phyloP scores from a whole-genome alignment of 768 basidiomycete species.

The Pholiota microspora region DNA sequence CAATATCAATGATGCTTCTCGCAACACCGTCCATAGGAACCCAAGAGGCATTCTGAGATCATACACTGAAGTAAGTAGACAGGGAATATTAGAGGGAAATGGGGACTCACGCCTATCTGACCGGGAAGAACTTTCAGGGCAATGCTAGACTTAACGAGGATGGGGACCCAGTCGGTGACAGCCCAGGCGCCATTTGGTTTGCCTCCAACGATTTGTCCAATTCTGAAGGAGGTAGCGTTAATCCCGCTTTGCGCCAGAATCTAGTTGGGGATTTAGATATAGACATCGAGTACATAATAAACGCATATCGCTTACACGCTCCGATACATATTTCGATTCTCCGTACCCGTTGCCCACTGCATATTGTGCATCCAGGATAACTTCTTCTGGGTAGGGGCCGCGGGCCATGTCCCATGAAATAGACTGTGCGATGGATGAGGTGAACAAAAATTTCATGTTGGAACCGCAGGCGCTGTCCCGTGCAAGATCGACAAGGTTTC shows the following conservation, averaged over 20 bases:
- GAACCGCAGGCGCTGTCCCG: constrained; percentile 22
- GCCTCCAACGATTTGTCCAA: constrained; percentile 37
- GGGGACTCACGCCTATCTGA: constrained; percentile 21
- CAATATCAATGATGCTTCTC: constrained; percentile 29
- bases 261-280: constrained; percentile 1
- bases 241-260: constrained; percentile 24
- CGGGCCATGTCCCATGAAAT: constrained; percentile 24
- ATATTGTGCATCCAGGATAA: constrained; percentile 22
- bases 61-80: not conserved
- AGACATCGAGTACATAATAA: not conserved
- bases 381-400: constrained; percentile 32
- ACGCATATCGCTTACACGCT: constrained; percentile 24
- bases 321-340: constrained; percentile 32
- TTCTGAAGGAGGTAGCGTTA: constrained; percentile 27
- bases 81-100: not conserved
- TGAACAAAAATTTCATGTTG: constrained; percentile 38
- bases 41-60: constrained; percentile 29
- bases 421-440: constrained; percentile 28
- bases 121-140: constrained; percentile 28
- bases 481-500: constrained; percentile 39
- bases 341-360: constrained; percentile 29
- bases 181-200: constrained; percentile 36
- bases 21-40: constrained; percentile 34
- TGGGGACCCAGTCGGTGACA: constrained; percentile 37
- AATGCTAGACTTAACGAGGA: constrained; percentile 35